Evolutionary conservation across 2,329 filamentous ascomycete species (phyloP).

Genomic region (Claviceps sp.): DNA sequence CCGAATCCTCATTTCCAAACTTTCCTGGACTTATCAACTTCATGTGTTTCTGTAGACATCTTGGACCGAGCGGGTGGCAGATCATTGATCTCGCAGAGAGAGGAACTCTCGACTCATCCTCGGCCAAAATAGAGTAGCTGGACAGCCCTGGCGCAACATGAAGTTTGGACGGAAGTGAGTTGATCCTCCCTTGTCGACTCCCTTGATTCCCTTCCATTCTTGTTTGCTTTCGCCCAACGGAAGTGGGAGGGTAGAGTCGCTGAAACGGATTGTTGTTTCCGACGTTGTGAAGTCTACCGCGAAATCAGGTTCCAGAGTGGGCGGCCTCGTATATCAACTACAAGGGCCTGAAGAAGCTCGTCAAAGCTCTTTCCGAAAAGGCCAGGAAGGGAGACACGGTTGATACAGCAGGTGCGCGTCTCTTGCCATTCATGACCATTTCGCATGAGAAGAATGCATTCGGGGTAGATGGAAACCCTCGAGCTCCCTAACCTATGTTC

Average conservation of each 20-base stretch:
- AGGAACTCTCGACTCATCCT: background rate
- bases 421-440: constrained; percentile 11
- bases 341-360: constrained; percentile 86
- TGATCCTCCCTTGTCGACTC: background rate
- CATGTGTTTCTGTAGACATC: background rate
- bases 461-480: constrained; percentile 12
- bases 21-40: background rate
- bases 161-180: constrained; percentile 51
- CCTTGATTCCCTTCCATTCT: background rate
- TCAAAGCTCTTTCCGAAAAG: constrained; percentile 63
- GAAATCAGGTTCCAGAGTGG: constrained; percentile 82
- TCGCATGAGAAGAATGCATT: constrained; percentile 9
- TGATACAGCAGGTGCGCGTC: constrained; percentile 75
- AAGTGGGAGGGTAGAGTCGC: constrained; percentile 5
- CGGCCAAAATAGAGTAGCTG: background rate
- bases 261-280: constrained; percentile 6
- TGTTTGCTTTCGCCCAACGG: background rate
- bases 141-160: constrained; percentile 25
- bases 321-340: constrained; percentile 76
- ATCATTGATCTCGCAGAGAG: background rate
- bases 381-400: constrained; percentile 57
- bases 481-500: constrained; percentile 18
- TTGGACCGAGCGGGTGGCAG: background rate
- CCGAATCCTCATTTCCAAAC: background rate
- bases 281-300: constrained; percentile 43